phyloP scores from a whole-genome alignment of 2,329 filamentous ascomycete species.

The Sclerotinia minor region DNA sequence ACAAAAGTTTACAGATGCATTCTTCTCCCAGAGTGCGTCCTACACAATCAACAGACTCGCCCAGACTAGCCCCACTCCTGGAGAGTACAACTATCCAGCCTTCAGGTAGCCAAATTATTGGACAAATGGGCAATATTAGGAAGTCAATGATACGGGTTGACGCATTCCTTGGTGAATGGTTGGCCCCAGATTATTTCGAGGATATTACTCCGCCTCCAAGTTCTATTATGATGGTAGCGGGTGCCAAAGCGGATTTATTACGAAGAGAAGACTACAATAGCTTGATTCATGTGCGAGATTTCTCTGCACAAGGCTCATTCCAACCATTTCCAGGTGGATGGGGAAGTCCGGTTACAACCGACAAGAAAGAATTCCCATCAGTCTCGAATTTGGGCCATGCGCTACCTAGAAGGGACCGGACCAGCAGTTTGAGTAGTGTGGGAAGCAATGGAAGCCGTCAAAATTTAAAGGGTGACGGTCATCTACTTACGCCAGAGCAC shows the following conservation, averaged over 20 bases:
- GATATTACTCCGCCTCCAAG: constrained; percentile 85
- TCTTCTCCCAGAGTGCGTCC: constrained; percentile 40
- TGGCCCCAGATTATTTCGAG: constrained; percentile 90
- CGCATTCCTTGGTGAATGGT: constrained; percentile 93
- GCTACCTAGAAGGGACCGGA: constrained; percentile 40
- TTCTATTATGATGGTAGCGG: constrained; percentile 82
- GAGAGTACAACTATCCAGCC: constrained; percentile 32
- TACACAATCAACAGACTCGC: constrained; percentile 34
- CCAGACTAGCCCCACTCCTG: constrained; percentile 36
- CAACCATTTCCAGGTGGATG: constrained; percentile 44
- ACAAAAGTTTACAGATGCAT: constrained; percentile 32
- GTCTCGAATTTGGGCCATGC: constrained; percentile 36
- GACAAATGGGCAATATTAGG: constrained; percentile 44
- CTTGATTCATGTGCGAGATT: constrained; percentile 35
- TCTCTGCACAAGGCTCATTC: constrained; percentile 37
- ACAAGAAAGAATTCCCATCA: constrained; percentile 35
- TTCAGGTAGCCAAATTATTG: constrained; percentile 25
- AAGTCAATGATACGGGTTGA: constrained; percentile 76
- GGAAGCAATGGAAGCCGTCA: constrained; percentile 37
- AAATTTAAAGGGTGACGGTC: constrained; percentile 26
- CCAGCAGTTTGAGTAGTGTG: constrained; percentile 41
- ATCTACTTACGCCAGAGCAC: constrained; percentile 33
- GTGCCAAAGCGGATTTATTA: constrained; percentile 83
- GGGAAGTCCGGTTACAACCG: constrained; percentile 39
- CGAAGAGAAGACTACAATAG: constrained; percentile 68